Percentiles rank a stretch among this genome's conserved stretches.
These are phyloP conservation scores for Phytophthora tentaculata DNA, from an alignment of 352 stramenopile genomes.

Conservation along the genomic window DNA sequence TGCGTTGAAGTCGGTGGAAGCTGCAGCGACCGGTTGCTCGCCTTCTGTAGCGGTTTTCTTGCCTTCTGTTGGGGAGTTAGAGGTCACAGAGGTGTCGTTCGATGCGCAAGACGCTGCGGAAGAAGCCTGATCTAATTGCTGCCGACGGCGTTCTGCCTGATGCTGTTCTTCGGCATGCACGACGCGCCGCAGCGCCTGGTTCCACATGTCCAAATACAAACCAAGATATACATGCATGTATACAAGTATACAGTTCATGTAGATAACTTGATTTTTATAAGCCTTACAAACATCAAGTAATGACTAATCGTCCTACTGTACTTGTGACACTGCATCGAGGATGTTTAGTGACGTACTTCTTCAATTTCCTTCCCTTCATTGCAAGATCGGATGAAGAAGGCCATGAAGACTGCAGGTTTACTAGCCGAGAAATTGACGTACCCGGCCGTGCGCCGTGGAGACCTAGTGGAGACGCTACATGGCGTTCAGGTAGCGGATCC, in stretches of 20 bases:
- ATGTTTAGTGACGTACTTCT: conserved; percentile 1
- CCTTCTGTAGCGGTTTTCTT: conserved; percentile 9
- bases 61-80: conserved; percentile 4
- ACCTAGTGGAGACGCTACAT: conserved; percentile 68
- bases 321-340: background rate
- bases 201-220: conserved; percentile 34
- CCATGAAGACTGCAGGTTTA: conserved; percentile 34
- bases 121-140: conserved; percentile 31
- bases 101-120: conserved; percentile 12
- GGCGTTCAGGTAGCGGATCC: conserved; percentile 62
- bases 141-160: conserved; percentile 32
- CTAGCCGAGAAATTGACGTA: conserved; percentile 50
- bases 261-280: background rate
- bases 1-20: background rate
- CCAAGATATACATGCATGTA: too few relatives aligned
- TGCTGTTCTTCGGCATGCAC: conserved; percentile 39
- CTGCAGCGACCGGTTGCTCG: background rate
- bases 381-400: conserved; percentile 41
- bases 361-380: conserved; percentile 6
- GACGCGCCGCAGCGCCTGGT: conserved; percentile 37
- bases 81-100: background rate
- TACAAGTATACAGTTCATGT: background rate
- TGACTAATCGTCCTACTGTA: background rate
- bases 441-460: conserved; percentile 51
- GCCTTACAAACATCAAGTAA: conserved; percentile 5